These are phyloP conservation scores for Monosporascus sp. DNA, from an alignment of 2,329 filamentous ascomycete genomes.

Conservation along the genomic window DNA sequence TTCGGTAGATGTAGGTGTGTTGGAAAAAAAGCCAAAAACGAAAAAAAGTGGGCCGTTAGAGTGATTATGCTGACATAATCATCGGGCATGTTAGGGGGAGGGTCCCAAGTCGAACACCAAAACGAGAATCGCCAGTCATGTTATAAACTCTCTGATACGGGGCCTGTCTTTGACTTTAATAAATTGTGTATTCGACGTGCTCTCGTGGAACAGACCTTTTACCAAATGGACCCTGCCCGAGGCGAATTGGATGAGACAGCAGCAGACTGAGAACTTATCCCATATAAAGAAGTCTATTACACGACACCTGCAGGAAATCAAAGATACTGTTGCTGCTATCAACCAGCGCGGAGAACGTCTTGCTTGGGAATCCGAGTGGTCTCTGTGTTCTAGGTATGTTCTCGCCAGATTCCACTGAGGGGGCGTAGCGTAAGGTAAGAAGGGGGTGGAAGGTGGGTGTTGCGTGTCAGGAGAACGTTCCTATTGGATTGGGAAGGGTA, in stretches of 20 bases:
- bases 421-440: not conserved
- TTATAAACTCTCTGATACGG: too few relatives aligned
- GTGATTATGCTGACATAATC: too few relatives aligned
- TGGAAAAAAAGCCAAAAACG: too few relatives aligned
- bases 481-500: not conserved
- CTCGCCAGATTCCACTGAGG: not conserved
- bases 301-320: not conserved
- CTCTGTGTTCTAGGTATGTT: too few relatives aligned
- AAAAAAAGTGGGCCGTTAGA: too few relatives aligned
- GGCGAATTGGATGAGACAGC: constrained; percentile 1
- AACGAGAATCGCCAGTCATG: too few relatives aligned
- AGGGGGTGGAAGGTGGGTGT: not conserved
- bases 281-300: not conserved
- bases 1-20: too few relatives aligned
- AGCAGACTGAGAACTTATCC: not conserved
- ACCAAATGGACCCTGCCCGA: constrained; percentile 16
- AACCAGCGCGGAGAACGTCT: not conserved
- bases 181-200: constrained; percentile 16
- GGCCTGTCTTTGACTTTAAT: too few relatives aligned
- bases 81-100: too few relatives aligned
- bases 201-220: constrained; percentile 9
- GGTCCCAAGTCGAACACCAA: too few relatives aligned
- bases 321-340: not conserved
- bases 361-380: not conserved
- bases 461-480: too few relatives aligned